Conservation (phyloP, 1,284 basidiomycete species). For the Cryptococcus sp. region DNA sequence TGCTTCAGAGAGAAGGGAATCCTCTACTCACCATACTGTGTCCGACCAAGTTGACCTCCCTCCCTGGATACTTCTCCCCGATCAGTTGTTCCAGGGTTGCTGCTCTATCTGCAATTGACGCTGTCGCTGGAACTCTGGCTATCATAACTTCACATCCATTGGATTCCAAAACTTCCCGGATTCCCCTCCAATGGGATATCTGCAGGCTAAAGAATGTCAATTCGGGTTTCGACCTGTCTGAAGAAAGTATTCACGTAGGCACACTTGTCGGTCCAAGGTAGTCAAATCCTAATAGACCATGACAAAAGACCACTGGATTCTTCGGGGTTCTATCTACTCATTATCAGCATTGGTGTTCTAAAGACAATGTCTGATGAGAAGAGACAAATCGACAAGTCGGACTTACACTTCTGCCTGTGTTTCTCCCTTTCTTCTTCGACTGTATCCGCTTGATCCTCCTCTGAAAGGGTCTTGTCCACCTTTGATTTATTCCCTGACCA, state of each 20-base stretch:
- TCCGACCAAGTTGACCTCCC: conserved; percentile 83
- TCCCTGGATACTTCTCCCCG: conserved; percentile 69
- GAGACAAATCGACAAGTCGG: background rate
- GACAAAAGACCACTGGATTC: conserved; percentile 86
- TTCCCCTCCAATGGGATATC: conserved; percentile 91
- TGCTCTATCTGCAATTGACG: conserved; percentile 77
- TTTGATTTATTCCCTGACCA: conserved; percentile 52
- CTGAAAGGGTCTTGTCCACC: conserved; percentile 56
- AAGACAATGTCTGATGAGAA: background rate
- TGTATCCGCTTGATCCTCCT: conserved; percentile 58
- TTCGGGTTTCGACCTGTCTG: background rate
- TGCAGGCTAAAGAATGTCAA: conserved; percentile 51
- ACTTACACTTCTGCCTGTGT: conserved; percentile 67
- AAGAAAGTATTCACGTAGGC: too few species aligned
- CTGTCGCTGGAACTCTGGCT: conserved; percentile 85
- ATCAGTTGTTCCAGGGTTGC: conserved; percentile 78
- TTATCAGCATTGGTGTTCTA: background rate
- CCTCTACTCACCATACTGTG: conserved; percentile 72
- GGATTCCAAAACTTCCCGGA: conserved; percentile 80
- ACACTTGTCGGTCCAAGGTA: conserved; percentile 22
- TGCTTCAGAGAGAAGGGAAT: background rate
- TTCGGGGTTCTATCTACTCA: conserved; percentile 59
- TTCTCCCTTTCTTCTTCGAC: conserved; percentile 55
- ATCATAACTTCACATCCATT: conserved; percentile 88
- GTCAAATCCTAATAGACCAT: conserved; percentile 85